Percentiles rank a stretch among this genome's conserved stretches.
Evolutionary conservation across 139 green algal species (phyloP).

Genomic region (Closterium sp.): DNA sequence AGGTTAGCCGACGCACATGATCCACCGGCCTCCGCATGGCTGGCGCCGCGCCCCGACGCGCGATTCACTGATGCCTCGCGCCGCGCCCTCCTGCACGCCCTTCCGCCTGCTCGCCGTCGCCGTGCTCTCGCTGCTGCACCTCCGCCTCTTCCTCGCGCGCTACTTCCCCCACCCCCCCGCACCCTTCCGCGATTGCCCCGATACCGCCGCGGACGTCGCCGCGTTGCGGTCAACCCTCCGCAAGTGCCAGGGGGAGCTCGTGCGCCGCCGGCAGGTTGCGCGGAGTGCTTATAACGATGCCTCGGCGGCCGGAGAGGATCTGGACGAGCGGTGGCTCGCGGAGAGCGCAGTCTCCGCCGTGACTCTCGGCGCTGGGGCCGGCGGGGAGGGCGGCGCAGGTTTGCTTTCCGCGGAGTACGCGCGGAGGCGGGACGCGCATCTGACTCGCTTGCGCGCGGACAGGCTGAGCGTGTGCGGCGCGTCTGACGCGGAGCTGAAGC

Average conservation of each 20-base stretch:
- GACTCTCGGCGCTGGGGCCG: background rate
- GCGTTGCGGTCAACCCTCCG: background rate
- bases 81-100: background rate
- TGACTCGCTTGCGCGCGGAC: background rate
- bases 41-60: no score
- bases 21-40: background rate
- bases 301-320: background rate
- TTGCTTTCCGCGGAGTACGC: background rate
- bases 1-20: background rate
- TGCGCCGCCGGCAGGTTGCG: background rate
- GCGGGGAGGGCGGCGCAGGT: background rate
- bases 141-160: background rate
- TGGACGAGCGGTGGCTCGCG: background rate
- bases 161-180: background rate
- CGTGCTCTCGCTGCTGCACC: background rate
- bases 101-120: background rate
- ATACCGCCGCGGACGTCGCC: background rate
- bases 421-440: background rate
- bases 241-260: background rate
- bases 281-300: background rate
- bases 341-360: background rate
- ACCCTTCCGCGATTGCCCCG: background rate
- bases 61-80: background rate
- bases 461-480: background rate
- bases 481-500: background rate